Evolutionary conservation across 345 rosid species (phyloP).

Genomic region (thale cress (Arabidopsis thaliana)): DNA sequence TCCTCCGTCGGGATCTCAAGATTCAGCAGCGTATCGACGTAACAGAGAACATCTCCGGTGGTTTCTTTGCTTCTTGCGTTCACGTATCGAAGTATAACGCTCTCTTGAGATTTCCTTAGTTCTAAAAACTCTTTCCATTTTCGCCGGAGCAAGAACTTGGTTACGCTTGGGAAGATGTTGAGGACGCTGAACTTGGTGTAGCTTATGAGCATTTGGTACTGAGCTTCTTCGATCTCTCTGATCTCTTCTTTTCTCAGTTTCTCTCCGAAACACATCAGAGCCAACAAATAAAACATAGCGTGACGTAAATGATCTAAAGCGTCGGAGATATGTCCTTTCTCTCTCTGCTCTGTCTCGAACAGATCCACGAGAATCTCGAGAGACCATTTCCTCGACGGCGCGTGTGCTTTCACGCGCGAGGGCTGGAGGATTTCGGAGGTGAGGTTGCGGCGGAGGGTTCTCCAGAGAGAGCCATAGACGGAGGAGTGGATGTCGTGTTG

Average conservation of each 20-base stretch:
- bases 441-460: constrained; percentile 55
- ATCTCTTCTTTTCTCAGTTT: constrained; percentile 45
- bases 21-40: constrained; percentile 44
- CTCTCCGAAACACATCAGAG: constrained; percentile 50
- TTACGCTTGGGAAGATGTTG: constrained; percentile 48
- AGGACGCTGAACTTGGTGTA: constrained; percentile 46
- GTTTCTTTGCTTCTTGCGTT: constrained; percentile 28
- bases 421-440: constrained; percentile 57
- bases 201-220: constrained; percentile 34
- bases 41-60: constrained; percentile 39
- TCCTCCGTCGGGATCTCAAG: constrained; percentile 42
- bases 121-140: constrained; percentile 42
- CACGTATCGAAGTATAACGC: constrained; percentile 36
- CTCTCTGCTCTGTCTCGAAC: constrained; percentile 38
- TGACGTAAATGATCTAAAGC: constrained; percentile 43
- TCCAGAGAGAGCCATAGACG: constrained; percentile 54
- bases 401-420: constrained; percentile 40
- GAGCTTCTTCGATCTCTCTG: constrained; percentile 46
- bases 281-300: constrained; percentile 45
- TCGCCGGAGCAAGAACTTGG: constrained; percentile 41
- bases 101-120: constrained; percentile 41
- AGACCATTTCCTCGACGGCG: constrained; percentile 54
- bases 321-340: constrained; percentile 36
- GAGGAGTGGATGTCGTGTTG: constrained; percentile 55
- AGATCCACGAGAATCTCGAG: constrained; percentile 45